These are phyloP conservation scores for Aspergillus sp. DNA, from an alignment of 2,329 filamentous ascomycete genomes.

Conservation along the genomic window DNA sequence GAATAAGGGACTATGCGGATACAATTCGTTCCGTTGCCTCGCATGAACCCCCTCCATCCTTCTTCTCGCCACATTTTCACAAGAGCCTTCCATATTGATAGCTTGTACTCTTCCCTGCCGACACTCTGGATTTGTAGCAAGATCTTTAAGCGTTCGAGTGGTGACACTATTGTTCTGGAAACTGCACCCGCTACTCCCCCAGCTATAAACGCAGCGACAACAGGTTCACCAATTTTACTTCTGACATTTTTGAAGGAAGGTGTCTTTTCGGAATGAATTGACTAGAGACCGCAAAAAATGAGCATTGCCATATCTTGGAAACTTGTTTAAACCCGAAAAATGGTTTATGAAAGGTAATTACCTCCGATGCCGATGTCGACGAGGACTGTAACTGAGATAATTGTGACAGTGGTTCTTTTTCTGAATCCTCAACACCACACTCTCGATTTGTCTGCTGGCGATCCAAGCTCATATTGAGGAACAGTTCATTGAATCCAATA, in stretches of 20 bases:
- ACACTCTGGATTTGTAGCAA: slow-evolving; percentile 93
- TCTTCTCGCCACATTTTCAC: slow-evolving; percentile 96
- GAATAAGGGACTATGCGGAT: slow-evolving; percentile 97
- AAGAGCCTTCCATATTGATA: slow-evolving; percentile 82
- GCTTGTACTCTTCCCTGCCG: slow-evolving; percentile 84
- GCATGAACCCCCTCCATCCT: slow-evolving; percentile 95
- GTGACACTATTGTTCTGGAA: slow-evolving; percentile 94
- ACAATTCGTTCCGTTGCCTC: slow-evolving; percentile 96
- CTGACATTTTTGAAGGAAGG: slow-evolving; percentile 19
- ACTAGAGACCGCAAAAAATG: slow-evolving; percentile 11
- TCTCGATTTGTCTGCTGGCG: slow-evolving; percentile 20
- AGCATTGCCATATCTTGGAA: background rate
- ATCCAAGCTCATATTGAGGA: slow-evolving; percentile 29
- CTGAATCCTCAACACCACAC: slow-evolving; percentile 12
- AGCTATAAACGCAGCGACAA: slow-evolving; percentile 85
- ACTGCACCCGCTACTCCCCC: slow-evolving; percentile 92
- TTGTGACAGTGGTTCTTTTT: slow-evolving; percentile 13
- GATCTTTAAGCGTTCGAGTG: slow-evolving; percentile 92
- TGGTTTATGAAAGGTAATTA: slow-evolving; percentile 4
- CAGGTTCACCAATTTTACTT: slow-evolving; percentile 64
- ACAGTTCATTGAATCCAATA: background rate
- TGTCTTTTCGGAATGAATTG: slow-evolving; percentile 7
- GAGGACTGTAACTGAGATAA: slow-evolving; percentile 13
- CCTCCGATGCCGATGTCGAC: slow-evolving; percentile 16
- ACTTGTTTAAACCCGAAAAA: background rate